Evolutionary conservation across 2,329 filamentous ascomycete genomes (phyloP).

Genomic region (Sarocladium kiliense): DNA sequence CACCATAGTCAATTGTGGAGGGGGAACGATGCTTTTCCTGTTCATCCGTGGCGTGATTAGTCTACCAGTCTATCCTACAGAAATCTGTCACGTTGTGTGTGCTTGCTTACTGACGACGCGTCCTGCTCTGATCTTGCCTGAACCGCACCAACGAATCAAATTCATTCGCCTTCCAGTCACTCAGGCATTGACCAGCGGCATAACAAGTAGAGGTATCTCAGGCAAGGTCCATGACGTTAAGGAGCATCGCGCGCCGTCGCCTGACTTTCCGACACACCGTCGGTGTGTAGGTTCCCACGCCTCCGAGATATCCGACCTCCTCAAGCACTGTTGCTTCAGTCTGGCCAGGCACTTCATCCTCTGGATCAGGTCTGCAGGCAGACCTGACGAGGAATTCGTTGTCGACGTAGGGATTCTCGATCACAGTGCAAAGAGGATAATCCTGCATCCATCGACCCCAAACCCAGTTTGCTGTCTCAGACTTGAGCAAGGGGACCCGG

Average conservation of each 20-base stretch:
- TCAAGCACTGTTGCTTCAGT: constrained; percentile 11
- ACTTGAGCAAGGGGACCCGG: not conserved
- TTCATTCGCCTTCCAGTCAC: no score
- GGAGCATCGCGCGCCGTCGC: not conserved
- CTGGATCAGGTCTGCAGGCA: not conserved
- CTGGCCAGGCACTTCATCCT: not conserved
- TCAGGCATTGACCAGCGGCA: no score
- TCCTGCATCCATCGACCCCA: constrained; percentile 25
- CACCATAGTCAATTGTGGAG: not conserved
- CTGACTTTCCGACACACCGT: not conserved
- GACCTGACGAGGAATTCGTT: not conserved
- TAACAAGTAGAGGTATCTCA: no score
- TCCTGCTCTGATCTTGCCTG: no score
- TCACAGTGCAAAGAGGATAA: constrained; percentile 15
- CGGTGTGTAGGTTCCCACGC: constrained; percentile 15
- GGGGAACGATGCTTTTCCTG: not conserved
- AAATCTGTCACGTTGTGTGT: not conserved
- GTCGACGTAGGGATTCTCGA: not conserved
- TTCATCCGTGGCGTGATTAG: not conserved
- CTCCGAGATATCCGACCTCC: constrained; percentile 22
- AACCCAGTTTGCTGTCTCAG: constrained; percentile 11
- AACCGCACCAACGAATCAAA: no score
- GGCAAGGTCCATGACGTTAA: no score
- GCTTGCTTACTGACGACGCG: no score
- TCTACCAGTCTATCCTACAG: not conserved